These are phyloP conservation scores for Fusarium xyrophilum DNA, from an alignment of 2,329 filamentous ascomycete genomes.

Conservation along the genomic window DNA sequence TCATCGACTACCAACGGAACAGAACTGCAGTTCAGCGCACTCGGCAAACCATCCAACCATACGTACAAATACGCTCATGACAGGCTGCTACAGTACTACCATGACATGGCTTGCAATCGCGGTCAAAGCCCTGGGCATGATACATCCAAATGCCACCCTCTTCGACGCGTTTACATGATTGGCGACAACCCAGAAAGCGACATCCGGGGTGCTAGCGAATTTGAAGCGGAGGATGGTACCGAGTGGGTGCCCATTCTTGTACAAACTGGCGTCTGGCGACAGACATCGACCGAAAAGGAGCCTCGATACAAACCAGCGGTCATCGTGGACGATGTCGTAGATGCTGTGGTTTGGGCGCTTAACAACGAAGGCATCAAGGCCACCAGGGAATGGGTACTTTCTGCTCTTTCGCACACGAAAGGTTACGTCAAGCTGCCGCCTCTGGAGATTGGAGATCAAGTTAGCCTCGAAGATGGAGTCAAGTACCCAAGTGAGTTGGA, in stretches of 20 bases:
- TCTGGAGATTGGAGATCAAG: conserved; percentile 16
- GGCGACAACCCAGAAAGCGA: conserved; percentile 91
- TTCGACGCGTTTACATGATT: conserved; percentile 89
- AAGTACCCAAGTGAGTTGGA: conserved; percentile 37
- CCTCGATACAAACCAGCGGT: conserved; percentile 68
- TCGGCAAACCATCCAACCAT: conserved; percentile 80
- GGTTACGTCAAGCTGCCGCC: conserved; percentile 39
- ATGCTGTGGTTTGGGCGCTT: conserved; percentile 79
- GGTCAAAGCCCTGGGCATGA: conserved; percentile 19
- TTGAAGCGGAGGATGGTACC: conserved; percentile 69
- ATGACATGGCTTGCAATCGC: conserved; percentile 37
- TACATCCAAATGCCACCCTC: conserved; percentile 50
- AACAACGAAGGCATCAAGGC: conserved; percentile 57
- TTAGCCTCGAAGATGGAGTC: not conserved
- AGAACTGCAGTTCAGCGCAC: conserved; percentile 67
- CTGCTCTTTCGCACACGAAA: conserved; percentile 40
- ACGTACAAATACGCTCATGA: conserved; percentile 86
- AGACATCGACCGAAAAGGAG: conserved; percentile 48
- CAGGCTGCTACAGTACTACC: conserved; percentile 63
- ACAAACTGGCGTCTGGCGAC: conserved; percentile 76
- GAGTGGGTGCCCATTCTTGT: conserved; percentile 81
- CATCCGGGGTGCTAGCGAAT: conserved; percentile 85
- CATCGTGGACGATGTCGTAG: conserved; percentile 76
- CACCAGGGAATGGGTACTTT: conserved; percentile 44
- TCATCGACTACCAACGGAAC: conserved; percentile 69